Evolutionary conservation across 2,329 filamentous ascomycete species (phyloP), one percentile per base, ranked within the genome.

Genomic region (Aspergillus intermedius): DNA sequence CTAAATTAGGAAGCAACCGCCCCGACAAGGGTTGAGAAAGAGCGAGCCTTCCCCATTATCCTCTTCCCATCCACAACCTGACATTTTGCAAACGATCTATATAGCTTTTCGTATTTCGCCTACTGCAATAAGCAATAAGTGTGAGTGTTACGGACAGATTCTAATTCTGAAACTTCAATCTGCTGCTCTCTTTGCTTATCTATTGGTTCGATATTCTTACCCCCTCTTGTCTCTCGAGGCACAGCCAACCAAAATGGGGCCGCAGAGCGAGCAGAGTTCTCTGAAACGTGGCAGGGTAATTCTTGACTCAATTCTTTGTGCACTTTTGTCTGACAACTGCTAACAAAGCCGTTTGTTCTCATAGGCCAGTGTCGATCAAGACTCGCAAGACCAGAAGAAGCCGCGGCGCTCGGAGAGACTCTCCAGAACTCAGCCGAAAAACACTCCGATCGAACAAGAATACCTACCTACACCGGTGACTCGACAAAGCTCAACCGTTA

Each of bases 381-480:
- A 80, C 58, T 63, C 61, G 35, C 67, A 71, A 54, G 85, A 90
- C 53, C 74, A 78, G 54, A 96, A 96, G 78, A 95, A 95, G 69
- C 83, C 86, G 51, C 85, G 91, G 54, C 83, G 88, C 49, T 90
- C 88, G 41, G 77, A 87, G 56, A 83, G 88, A 53, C 74, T 89
- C 51, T 82, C 80, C 30, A 80, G 82, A 56, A 74, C 74, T 15
- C 69, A 65, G 62, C 68, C 58, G 54, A 67, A 63, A 63, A 80
- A 81, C 60, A 84, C 82, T 7, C 81, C 84, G 49, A 65, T 85
- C 58, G 75, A 80, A 58, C 80, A 81, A 61, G 77, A 82, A 47
- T 86, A 88, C 54, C 79, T 95, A 15, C 91, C 89, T 10, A 93
- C 89, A 0, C 91, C 90, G 10, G 72, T 91, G 52, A 95, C 88